Conservation (phyloP, 2,329 filamentous ascomycete species). For the Blumeria hordei region DNA sequence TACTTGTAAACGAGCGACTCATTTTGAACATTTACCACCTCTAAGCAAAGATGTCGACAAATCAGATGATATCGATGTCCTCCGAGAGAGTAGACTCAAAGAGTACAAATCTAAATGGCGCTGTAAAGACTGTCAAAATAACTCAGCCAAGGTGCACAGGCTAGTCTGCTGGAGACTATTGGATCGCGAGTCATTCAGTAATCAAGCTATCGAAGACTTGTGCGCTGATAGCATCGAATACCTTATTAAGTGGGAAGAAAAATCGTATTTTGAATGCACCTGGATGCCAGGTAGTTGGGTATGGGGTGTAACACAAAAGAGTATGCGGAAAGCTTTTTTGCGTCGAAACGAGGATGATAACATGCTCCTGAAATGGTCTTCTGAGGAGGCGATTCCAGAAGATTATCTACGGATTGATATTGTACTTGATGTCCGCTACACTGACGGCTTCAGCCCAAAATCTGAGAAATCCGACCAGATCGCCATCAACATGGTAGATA, state of each 20-base stretch:
- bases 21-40: conserved; percentile 55
- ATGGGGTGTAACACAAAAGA: conserved; percentile 37
- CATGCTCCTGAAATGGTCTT: conserved; percentile 40
- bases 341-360: conserved; percentile 39
- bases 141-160: conserved; percentile 42
- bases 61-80: conserved; percentile 19
- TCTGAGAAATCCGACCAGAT: conserved; percentile 46
- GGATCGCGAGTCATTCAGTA: conserved; percentile 28
- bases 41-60: conserved; percentile 16
- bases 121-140: conserved; percentile 52
- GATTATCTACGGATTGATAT: conserved; percentile 73
- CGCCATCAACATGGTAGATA: conserved; percentile 45
- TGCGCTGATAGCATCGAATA: conserved; percentile 70
- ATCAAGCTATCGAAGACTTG: conserved; percentile 28
- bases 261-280: conserved; percentile 57
- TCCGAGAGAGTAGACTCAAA: conserved; percentile 36
- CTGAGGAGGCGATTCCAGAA: conserved; percentile 63
- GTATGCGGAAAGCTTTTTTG: conserved; percentile 52
- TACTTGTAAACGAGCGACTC: conserved; percentile 54
- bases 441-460: conserved; percentile 23
- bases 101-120: conserved; percentile 56
- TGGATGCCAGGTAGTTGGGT: conserved; percentile 89
- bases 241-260: conserved; percentile 62
- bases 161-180: conserved; percentile 72
- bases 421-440: conserved; percentile 58